Conservation (phyloP, 2,329 filamentous ascomycete genomes). For the Aspergillus aculeatinus region DNA sequence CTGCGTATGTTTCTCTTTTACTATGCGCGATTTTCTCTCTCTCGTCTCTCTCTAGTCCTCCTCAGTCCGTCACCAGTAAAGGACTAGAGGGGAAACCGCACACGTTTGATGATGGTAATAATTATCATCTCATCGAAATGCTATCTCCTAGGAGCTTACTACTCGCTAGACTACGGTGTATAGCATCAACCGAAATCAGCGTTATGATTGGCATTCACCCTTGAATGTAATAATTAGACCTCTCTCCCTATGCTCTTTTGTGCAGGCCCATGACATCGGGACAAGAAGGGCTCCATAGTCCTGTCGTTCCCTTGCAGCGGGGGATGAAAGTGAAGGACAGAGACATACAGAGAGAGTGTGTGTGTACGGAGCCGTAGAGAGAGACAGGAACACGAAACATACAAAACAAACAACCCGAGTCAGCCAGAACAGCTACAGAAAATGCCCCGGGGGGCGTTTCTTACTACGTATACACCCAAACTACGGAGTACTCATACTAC, state of each 20-base stretch:
- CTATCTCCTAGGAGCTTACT: background rate
- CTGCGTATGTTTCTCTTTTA: conserved; percentile 11
- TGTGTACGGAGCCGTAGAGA: background rate
- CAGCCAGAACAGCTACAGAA: background rate
- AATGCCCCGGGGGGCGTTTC: too few relatives aligned
- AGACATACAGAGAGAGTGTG: background rate
- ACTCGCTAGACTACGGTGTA: background rate
- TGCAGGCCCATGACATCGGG: conserved; percentile 6
- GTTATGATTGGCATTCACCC: background rate
- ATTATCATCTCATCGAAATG: background rate
- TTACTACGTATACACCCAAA: too few relatives aligned
- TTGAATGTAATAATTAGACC: background rate
- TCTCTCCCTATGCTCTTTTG: background rate
- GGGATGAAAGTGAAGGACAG: conserved; percentile 7
- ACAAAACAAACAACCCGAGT: conserved; percentile 10
- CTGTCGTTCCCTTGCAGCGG: conserved; percentile 14
- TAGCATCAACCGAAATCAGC: background rate
- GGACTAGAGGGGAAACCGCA: background rate
- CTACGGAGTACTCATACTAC: too few relatives aligned
- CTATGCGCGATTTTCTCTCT: conserved; percentile 29
- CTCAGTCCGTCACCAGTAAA: conserved; percentile 13
- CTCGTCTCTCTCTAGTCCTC: conserved; percentile 6
- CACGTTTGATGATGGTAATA: conserved; percentile 10
- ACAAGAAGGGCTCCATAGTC: conserved; percentile 1
- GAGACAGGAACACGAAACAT: conserved; percentile 9